Conservation (phyloP, 768 basidiomycete genomes). For the Clitopilus passeckerianus region DNA sequence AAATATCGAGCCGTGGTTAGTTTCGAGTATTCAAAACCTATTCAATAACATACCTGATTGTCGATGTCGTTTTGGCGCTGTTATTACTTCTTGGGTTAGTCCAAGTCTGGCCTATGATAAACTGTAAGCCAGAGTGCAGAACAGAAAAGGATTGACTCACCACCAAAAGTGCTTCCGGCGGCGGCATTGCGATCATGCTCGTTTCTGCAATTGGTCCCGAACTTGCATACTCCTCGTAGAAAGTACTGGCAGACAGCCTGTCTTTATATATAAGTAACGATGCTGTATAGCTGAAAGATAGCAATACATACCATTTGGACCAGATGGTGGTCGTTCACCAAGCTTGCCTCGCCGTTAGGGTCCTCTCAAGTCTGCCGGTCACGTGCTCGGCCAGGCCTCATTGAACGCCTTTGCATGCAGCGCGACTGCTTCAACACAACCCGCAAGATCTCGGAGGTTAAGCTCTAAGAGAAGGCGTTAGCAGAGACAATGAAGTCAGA, state of each 20-base stretch:
- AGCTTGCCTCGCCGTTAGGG: background rate
- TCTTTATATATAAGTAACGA: background rate
- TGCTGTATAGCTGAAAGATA: too few relatives aligned
- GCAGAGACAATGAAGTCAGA: constrained; percentile 37
- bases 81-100: constrained; percentile 15
- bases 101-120: constrained; percentile 35
- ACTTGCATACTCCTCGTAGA: constrained; percentile 60
- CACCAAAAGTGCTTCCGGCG: constrained; percentile 37
- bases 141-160: constrained; percentile 31
- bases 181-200: constrained; percentile 48
- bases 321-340: background rate
- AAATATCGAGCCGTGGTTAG: background rate
- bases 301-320: constrained; percentile 11
- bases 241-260: constrained; percentile 62
- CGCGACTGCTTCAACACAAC: background rate
- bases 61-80: constrained; percentile 13
- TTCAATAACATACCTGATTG: background rate
- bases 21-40: background rate
- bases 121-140: constrained; percentile 5
- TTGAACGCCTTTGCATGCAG: background rate
- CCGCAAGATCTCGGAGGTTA: background rate
- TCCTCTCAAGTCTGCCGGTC: background rate
- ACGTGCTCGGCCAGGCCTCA: background rate
- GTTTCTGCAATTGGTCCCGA: constrained; percentile 60
- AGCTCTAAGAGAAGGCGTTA: background rate